A percentile compares a stretch with the other conserved stretches of the same genome.
These are phyloP conservation scores for Gossypium armourianum DNA, from an alignment of 441 rosid genomes.

Conservation along the genomic window DNA sequence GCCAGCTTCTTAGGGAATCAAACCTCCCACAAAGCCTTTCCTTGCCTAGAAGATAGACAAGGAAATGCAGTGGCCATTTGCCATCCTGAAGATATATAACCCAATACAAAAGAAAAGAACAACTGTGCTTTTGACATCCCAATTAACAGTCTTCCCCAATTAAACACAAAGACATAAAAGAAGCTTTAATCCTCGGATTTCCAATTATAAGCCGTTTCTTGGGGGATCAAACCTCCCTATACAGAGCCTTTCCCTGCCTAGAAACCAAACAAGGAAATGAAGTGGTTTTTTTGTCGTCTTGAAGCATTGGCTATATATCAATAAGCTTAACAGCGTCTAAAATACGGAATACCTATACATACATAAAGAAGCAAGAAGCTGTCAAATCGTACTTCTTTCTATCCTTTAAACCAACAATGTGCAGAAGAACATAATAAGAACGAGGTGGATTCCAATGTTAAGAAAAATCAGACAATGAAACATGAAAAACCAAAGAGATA, in stretches of 20 bases:
- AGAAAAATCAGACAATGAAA: background rate
- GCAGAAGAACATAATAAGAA: background rate
- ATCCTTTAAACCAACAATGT: constrained; percentile 7
- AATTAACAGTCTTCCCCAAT: background rate
- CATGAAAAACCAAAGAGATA: background rate
- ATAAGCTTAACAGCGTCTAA: background rate
- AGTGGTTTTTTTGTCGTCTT: background rate
- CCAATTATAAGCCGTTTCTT: background rate
- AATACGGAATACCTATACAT: background rate
- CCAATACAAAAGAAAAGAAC: background rate
- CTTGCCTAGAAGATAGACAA: background rate
- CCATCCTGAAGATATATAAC: constrained; percentile 1
- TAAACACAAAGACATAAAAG: constrained; percentile 8
- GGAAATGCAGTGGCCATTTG: background rate
- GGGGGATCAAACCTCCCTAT: background rate
- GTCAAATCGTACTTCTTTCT: background rate
- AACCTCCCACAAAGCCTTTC: constrained; percentile 1
- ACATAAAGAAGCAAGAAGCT: background rate
- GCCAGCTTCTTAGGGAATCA: background rate
- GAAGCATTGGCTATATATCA: constrained; percentile 11
- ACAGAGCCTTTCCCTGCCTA: background rate
- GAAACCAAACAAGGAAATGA: constrained; percentile 3
- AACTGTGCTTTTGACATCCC: background rate
- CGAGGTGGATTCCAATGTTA: background rate
- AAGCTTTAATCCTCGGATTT: background rate